Evolutionary conservation across 352 stramenopile genomes (phyloP).

Genomic region (Globisporangium uncinulatum): DNA sequence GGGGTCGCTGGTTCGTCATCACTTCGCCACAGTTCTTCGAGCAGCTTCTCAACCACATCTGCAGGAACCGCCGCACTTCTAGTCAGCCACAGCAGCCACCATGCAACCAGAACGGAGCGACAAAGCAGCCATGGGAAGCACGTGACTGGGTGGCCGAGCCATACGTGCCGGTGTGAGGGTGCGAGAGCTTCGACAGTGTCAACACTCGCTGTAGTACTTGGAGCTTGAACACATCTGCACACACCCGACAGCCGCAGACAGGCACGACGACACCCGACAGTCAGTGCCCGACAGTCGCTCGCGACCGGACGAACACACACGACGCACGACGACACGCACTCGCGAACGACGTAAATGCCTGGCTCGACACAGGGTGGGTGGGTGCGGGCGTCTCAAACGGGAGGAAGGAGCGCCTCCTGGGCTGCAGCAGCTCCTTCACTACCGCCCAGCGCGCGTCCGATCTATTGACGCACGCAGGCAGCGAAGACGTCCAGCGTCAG

Average conservation of each 20-base stretch:
- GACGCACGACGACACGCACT: not conserved
- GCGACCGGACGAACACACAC: not conserved
- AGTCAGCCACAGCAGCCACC: not conserved
- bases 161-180: constrained; percentile 11
- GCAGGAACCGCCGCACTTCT: not conserved
- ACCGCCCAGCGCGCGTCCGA: constrained; percentile 39
- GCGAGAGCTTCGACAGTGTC: constrained; percentile 24
- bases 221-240: constrained; percentile 26
- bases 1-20: constrained; percentile 1
- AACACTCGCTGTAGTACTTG: constrained; percentile 26
- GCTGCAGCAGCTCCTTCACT: constrained; percentile 38
- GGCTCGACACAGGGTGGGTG: not conserved
- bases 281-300: no score
- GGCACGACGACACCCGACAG: not conserved
- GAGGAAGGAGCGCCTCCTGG: constrained; percentile 28
- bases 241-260: not conserved
- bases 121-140: not conserved
- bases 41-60: constrained; percentile 32
- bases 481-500: not conserved
- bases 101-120: not conserved
- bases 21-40: constrained; percentile 23
- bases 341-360: constrained; percentile 15
- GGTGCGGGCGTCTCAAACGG: constrained; percentile 19
- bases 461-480: constrained; percentile 1
- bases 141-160: no score